Percentiles rank a stretch among this genome's conserved stretches.
Evolutionary conservation across 345 rosid species (phyloP).

Genomic region (Brassica rapa): DNA sequence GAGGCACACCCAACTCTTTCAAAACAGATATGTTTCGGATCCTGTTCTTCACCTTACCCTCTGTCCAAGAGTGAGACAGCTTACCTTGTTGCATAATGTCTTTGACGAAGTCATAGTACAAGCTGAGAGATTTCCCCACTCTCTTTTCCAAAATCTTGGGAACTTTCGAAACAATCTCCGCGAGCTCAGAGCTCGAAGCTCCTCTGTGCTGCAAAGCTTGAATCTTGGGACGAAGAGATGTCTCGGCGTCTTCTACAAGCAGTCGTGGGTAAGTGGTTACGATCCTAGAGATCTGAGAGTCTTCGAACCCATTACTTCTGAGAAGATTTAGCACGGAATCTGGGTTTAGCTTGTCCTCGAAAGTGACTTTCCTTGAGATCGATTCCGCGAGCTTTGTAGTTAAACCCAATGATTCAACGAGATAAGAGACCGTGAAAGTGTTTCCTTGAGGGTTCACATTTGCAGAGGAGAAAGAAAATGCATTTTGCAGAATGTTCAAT

Average conservation of each 20-base stretch:
- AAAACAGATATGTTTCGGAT: conserved; percentile 23
- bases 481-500: conserved; percentile 1
- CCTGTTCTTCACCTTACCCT: not conserved
- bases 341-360: conserved; percentile 20
- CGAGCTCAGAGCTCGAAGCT: conserved; percentile 25
- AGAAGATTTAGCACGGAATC: conserved; percentile 35
- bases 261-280: conserved; percentile 22
- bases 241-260: conserved; percentile 27
- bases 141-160: conserved; percentile 25
- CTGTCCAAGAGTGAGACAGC: conserved; percentile 4
- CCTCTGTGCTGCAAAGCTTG: conserved; percentile 33
- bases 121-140: conserved; percentile 4
- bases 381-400: conserved; percentile 22
- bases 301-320: conserved; percentile 37
- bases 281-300: conserved; percentile 34
- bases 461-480: conserved; percentile 15
- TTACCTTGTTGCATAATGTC: not conserved
- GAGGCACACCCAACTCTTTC: conserved; percentile 37
- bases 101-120: conserved; percentile 27
- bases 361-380: conserved; percentile 20
- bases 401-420: conserved; percentile 37
- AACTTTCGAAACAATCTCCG: conserved; percentile 10
- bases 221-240: conserved; percentile 40
- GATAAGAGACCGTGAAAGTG: conserved; percentile 32
- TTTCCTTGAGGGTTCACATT: not conserved